A percentile compares a stretch with the other conserved stretches of the same genome.
Evolutionary conservation across 805 yeast genomes (phyloP).

Genomic region (Jamesozyma jinghongensis): DNA sequence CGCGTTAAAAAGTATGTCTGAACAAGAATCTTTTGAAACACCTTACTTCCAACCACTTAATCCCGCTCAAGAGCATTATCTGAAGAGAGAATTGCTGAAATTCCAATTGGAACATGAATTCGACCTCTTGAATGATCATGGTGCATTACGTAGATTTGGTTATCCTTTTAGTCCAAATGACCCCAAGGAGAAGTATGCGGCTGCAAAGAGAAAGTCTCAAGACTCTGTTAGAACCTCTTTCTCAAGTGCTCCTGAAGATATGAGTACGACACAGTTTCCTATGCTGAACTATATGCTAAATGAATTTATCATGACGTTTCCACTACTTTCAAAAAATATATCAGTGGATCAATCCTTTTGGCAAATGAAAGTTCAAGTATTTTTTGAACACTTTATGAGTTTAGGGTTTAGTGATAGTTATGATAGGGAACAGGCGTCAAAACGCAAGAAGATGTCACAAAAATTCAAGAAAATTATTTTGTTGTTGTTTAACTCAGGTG

Average conservation of each 20-base stretch:
- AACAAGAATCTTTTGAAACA: too few relatives aligned
- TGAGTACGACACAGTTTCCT: conserved; percentile 42
- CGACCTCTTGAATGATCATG: conserved; percentile 45
- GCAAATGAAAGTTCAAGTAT: conserved; percentile 70
- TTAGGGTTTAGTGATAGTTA: conserved; percentile 63
- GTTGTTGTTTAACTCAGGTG: conserved; percentile 64
- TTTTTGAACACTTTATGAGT: conserved; percentile 67
- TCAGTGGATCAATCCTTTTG: conserved; percentile 56
- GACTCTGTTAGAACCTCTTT: not conserved
- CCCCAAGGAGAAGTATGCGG: conserved; percentile 28
- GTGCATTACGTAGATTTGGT: conserved; percentile 63
- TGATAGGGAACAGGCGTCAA: conserved; percentile 68
- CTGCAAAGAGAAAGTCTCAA: not conserved
- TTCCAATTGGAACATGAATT: conserved; percentile 57
- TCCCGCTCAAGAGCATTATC: conserved; percentile 73
- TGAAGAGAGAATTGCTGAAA: conserved; percentile 71
- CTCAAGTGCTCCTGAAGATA: not conserved
- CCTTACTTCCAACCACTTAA: conserved; percentile 24
- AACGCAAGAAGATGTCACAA: conserved; percentile 52
- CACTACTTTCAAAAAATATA: conserved; percentile 47
- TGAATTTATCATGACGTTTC: conserved; percentile 58
- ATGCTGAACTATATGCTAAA: conserved; percentile 56
- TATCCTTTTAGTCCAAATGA: conserved; percentile 55
- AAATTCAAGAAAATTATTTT: conserved; percentile 56
- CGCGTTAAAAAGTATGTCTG: too few relatives aligned